phyloP scores from a whole-genome alignment of 306 rosid species.

The Hippophae gyantsensis region DNA sequence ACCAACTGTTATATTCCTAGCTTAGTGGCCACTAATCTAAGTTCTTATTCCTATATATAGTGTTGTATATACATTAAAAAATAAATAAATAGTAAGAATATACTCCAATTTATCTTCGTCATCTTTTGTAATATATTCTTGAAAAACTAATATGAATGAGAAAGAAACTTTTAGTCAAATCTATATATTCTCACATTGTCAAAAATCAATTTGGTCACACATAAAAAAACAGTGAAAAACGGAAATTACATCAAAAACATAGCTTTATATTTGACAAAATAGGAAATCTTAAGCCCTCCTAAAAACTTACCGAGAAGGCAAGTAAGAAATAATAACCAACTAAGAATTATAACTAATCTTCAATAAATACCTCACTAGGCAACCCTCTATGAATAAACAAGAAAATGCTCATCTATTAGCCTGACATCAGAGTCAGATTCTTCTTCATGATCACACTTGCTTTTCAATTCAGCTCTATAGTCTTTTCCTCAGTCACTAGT shows the following conservation, averaged over 20 bases:
- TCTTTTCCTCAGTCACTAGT: slow-evolving; percentile 2
- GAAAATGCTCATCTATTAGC: background rate
- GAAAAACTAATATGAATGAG: too few species aligned
- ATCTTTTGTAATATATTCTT: too few species aligned
- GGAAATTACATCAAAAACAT: background rate
- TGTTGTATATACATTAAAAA: too few species aligned
- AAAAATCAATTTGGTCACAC: background rate
- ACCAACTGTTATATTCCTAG: too few species aligned
- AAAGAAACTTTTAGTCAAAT: background rate
- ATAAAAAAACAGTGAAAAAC: background rate
- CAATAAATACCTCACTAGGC: background rate
- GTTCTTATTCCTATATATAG: too few species aligned
- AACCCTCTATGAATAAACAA: background rate
- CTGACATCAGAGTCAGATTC: background rate
- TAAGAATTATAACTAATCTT: background rate
- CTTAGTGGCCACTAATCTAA: too few species aligned
- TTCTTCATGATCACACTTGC: background rate
- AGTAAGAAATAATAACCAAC: background rate
- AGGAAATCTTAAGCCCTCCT: background rate
- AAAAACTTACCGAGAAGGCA: background rate
- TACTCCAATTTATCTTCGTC: too few species aligned
- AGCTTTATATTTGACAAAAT: background rate
- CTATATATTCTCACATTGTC: background rate
- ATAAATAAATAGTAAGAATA: too few species aligned
- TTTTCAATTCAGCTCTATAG: background rate